Base-by-base conservation (phyloP, 768 basidiomycete genomes). In the Tricholoma bakamatsutake region DNA sequence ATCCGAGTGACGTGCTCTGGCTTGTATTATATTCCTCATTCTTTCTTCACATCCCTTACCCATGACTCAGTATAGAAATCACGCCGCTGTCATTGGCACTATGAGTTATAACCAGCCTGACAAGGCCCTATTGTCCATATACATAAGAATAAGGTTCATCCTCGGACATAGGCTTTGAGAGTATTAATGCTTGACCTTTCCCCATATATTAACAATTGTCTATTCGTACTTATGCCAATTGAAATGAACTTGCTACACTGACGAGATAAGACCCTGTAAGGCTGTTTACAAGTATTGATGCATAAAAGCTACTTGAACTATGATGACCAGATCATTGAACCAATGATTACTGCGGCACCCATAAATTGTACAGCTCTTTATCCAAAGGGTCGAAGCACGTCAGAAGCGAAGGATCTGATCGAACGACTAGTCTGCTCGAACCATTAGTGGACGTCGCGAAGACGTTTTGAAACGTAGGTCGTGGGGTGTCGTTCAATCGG, bases 361-460 rank as follows among this genome's bases (percentile, higher is more conserved):
- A 92, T 9, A 91, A 74, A 45, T 84, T 81, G 62, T 91, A 90
- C 18, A 93, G 74, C 61, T 90, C 85, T 70, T 77, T 83, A 70
- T 93, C 90, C 21, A 78, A 74, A 12, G 82, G 78, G 67, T 92
- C 88, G 62, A 93, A 93, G 59, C 81, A 87, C 33, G 87, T 88
- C 54, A 83, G 65, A 40, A 90, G 72, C 6, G 85, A 71, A 4
- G 85, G 80, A 66, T 91, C 88, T 21, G 82, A 72, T 40, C 85
- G 83, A 62, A 90, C 77, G 18, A 71, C 60, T 33, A 78, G 65
- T 67, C 73, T 64, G 50, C 46, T 54, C 24, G 66, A 68, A 24
- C 63, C 65, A 39, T 54, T 56, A 27, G 57, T 57, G 34, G 67
- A 61, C n/a, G 67, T 60, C 43, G 71, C 64, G 48, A 65, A 63